A percentile compares a stretch with the other conserved stretches of the same genome.
phyloP scores from a whole-genome alignment of 1,139 yeast species.

The Chernovozyma aurita region DNA sequence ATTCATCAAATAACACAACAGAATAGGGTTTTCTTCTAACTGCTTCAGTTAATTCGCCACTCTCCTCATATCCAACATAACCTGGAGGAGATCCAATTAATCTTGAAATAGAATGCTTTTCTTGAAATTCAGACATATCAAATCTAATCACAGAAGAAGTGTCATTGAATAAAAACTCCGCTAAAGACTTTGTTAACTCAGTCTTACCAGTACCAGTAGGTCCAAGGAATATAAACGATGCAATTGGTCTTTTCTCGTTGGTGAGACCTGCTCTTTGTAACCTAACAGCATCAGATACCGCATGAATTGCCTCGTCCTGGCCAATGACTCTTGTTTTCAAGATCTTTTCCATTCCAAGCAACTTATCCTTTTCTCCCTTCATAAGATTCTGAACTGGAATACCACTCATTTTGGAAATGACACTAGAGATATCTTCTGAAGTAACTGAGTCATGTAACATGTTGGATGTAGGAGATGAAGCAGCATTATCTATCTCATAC shows the following conservation, averaged over 20 bases:
- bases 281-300: constrained; percentile 91
- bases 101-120: constrained; percentile 83
- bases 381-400: constrained; percentile 88
- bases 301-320: constrained; percentile 89
- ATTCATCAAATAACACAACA: constrained; percentile 89
- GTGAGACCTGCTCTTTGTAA: constrained; percentile 95
- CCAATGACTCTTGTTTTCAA: constrained; percentile 81
- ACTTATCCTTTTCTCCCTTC: constrained; percentile 91
- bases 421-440: constrained; percentile 88
- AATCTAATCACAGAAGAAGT: constrained; percentile 81
- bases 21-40: constrained; percentile 93
- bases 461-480: constrained; percentile 12
- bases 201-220: constrained; percentile 99
- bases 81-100: constrained; percentile 98
- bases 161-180: constrained; percentile 87
- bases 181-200: constrained; percentile 85
- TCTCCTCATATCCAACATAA: constrained; percentile 92
- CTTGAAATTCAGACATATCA: constrained; percentile 98
- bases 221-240: constrained; percentile 92
- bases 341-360: constrained; percentile 80
- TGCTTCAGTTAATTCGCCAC: constrained; percentile 95
- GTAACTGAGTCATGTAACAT: constrained; percentile 90
- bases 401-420: constrained; percentile 91
- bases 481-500: constrained; percentile 40
- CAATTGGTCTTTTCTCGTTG: constrained; percentile 90